Evolutionary conservation across 2,329 filamentous ascomycete species (phyloP), one percentile per base, ranked within the genome.

Genomic region (Talaromyces atroroseus): DNA sequence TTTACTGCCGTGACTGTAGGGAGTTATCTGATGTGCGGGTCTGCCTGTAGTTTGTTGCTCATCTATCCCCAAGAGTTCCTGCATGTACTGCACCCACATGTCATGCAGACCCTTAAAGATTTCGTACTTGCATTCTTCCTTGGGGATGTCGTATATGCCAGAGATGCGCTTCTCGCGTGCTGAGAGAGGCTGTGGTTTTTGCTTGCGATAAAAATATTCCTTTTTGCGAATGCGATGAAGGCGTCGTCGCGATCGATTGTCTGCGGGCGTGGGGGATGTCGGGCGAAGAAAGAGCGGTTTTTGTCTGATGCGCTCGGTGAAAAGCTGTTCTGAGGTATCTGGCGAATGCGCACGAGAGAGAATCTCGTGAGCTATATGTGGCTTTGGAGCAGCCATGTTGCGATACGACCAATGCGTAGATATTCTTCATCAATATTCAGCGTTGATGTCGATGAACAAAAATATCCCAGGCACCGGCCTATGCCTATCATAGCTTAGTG

Each of bases 1-100:
- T 71, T 94, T 88, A 52, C 68, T 70, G 20, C 76, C 76, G 61
- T 74, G 72, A 44, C 66, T 66, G 38, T 66, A 59, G 4, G 88
- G 87, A 5, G 86, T 88, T 2, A 86, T 81, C 42, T 59, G 53
- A 36, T 59, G 48, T 51, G 42, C 36, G n/a, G 23, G 14, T 21
- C 34, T 54, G 3, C 40, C 21, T 5, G 12, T 29, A 61, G 46
- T 60, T 57, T 59, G 57, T 57, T 32, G 24, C 29, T 62, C 69
- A 59, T 82, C 80, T 55, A 82, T 67, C 5, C 87, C 88, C 1
- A 97, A 74, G 0, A 96, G 77, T 63, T 96, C 92, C 54, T 85
- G 83, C 66, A 94, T 88, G 72, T 99, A 99, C 2, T 82, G 85
- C 38, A 85, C 73, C 94, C 94, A 99, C 61, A 99, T 77, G 16